Percentiles rank a stretch among this genome's conserved stretches.
phyloP scores from a whole-genome alignment of 495 filamentous ascomycete genomes.

The Penicillium cosmopolitanum region DNA sequence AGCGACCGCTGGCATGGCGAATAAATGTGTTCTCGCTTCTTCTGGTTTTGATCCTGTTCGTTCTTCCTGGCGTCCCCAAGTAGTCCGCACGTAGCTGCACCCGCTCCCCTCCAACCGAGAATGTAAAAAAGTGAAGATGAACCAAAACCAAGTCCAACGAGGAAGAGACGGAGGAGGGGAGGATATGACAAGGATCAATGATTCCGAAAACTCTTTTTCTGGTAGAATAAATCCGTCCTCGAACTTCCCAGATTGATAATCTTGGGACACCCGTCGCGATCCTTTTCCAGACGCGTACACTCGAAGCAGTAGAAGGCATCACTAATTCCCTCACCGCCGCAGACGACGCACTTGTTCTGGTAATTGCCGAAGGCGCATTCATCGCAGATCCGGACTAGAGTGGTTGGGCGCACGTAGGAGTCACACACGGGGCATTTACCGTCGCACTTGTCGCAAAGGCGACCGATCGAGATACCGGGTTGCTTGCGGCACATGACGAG shows the following conservation, averaged over 20 bases:
- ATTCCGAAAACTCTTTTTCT: slow-evolving; percentile 77
- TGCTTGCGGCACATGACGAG: slow-evolving; percentile 99
- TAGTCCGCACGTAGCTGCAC: slow-evolving; percentile 5
- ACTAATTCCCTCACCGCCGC: slow-evolving; percentile 96
- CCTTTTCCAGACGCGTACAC: slow-evolving; percentile 95
- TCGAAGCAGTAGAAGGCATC: slow-evolving; percentile 99
- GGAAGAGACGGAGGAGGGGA: slow-evolving; percentile 5
- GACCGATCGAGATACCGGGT: slow-evolving; percentile 95
- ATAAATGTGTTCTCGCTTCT: slow-evolving; percentile 1
- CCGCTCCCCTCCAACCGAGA: slow-evolving; percentile 11
- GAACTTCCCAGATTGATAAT: slow-evolving; percentile 98
- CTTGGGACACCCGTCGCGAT: slow-evolving; percentile 97
- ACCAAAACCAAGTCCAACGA: slow-evolving; percentile 18
- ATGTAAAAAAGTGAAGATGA: slow-evolving; percentile 11
- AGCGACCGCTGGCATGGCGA: slow-evolving; percentile 3
- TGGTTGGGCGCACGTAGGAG: slow-evolving; percentile 97
- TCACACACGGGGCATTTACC: slow-evolving; percentile 99
- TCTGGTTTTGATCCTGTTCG: not conserved
- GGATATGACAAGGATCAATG: slow-evolving; percentile 45
- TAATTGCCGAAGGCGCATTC: slow-evolving; percentile 99
- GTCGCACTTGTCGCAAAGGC: slow-evolving; percentile 99
- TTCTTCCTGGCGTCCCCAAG: not conserved
- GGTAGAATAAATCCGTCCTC: slow-evolving; percentile 91
- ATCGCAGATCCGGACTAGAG: slow-evolving; percentile 96
- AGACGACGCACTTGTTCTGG: slow-evolving; percentile 99